Evolutionary conservation across 495 filamentous ascomycete species (phyloP).

Genomic region (Hyaloscypha hepaticicola): DNA sequence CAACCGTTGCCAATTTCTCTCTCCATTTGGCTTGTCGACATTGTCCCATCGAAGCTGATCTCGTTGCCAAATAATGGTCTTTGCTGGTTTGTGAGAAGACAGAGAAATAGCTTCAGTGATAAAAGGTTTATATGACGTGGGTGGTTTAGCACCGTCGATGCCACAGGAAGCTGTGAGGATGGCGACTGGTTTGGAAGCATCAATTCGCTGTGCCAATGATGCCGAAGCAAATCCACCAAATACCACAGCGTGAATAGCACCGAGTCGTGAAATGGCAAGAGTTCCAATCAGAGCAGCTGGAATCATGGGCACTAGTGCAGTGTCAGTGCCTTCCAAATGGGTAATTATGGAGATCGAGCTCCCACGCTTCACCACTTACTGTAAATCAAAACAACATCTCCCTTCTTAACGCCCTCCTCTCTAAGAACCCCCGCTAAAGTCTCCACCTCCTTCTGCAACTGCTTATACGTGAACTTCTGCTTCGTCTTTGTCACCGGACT

Average conservation of each 20-base stretch:
- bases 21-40: slow-evolving; percentile 58
- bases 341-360: background rate
- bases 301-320: slow-evolving; percentile 83
- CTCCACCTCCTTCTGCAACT: slow-evolving; percentile 81
- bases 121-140: slow-evolving; percentile 67
- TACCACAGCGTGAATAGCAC: slow-evolving; percentile 87
- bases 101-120: slow-evolving; percentile 62
- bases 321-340: background rate
- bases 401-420: slow-evolving; percentile 79
- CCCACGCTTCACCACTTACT: slow-evolving; percentile 51
- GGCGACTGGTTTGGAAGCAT: slow-evolving; percentile 69
- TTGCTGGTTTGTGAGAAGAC: slow-evolving; percentile 61
- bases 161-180: slow-evolving; percentile 91
- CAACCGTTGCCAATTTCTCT: slow-evolving; percentile 78
- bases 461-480: slow-evolving; percentile 66
- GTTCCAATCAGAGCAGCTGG: slow-evolving; percentile 83
- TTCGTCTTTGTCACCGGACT: slow-evolving; percentile 79
- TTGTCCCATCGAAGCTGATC: slow-evolving; percentile 73
- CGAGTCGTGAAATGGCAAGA: slow-evolving; percentile 76
- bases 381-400: slow-evolving; percentile 91
- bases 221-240: slow-evolving; percentile 86
- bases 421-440: slow-evolving; percentile 77
- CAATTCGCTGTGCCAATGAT: slow-evolving; percentile 85
- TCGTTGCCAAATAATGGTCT: slow-evolving; percentile 73
- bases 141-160: slow-evolving; percentile 81